A percentile compares a stretch with the other conserved stretches of the same genome.
These are phyloP conservation scores for Termitomyces sp. DNA, from an alignment of 768 basidiomycete genomes.

Conservation along the genomic window DNA sequence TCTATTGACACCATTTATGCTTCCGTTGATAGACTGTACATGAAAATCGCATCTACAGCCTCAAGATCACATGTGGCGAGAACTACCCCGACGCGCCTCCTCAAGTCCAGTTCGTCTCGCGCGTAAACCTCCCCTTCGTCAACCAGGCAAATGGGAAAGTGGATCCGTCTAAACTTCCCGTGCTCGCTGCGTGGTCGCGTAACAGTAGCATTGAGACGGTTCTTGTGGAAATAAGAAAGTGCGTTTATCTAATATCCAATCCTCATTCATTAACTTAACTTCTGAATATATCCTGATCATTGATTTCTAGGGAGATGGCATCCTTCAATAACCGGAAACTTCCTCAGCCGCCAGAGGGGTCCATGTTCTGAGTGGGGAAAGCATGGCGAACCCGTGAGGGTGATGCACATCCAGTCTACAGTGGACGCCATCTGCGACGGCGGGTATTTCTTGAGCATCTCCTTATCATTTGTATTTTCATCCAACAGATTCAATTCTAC, in stretches of 20 bases:
- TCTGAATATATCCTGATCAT: not conserved
- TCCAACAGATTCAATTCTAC: constrained; percentile 1
- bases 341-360: constrained; percentile 92
- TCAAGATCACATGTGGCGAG: constrained; percentile 83
- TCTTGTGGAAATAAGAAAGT: constrained; percentile 93
- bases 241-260: constrained; percentile 29
- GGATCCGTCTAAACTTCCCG: constrained; percentile 64
- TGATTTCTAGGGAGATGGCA: constrained; percentile 80
- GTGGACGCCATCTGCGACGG: not conserved
- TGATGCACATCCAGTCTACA: not conserved
- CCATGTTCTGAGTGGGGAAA: constrained; percentile 43
- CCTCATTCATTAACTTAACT: not conserved
- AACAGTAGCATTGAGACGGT: constrained; percentile 82
- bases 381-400: not conserved
- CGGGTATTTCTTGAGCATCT: constrained; percentile 3
- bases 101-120: constrained; percentile 77
- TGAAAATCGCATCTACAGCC: constrained; percentile 97
- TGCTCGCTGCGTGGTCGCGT: constrained; percentile 74
- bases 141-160: constrained; percentile 72
- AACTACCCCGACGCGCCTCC: constrained; percentile 78
- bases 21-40: constrained; percentile 74
- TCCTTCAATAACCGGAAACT: constrained; percentile 88
- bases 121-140: constrained; percentile 94
- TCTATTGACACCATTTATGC: constrained; percentile 11
- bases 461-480: constrained; percentile 4